Percentiles rank a stretch among this genome's conserved stretches.
Conservation (phyloP, 2,329 filamentous ascomycete species). For the Trichophyton equinum region DNA sequence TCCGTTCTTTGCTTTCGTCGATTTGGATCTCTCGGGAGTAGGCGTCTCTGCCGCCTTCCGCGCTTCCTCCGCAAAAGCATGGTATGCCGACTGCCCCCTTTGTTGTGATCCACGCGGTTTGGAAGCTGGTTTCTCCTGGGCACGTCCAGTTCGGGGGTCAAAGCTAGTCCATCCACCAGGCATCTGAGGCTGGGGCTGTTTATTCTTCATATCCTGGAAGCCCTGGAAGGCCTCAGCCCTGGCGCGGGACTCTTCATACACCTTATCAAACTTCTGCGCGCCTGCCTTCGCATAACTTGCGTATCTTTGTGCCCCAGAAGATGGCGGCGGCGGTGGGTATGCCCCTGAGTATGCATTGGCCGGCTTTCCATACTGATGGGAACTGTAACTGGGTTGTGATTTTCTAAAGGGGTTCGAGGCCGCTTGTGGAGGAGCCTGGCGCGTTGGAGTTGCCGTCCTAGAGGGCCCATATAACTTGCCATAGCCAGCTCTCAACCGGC, state of each 20-base stretch:
- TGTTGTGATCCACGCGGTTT: slow-evolving; percentile 11
- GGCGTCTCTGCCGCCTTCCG: slow-evolving; percentile 21
- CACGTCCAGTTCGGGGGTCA: slow-evolving; percentile 26
- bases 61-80: slow-evolving; percentile 24
- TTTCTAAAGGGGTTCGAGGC: slow-evolving; percentile 13
- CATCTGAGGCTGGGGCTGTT: slow-evolving; percentile 7
- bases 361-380: slow-evolving; percentile 5
- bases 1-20: slow-evolving; percentile 41
- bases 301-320: slow-evolving; percentile 29
- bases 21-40: slow-evolving; percentile 26
- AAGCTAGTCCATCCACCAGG: slow-evolving; percentile 28
- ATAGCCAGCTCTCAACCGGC: slow-evolving; percentile 41
- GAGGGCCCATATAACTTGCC: slow-evolving; percentile 18
- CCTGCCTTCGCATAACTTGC: slow-evolving; percentile 30
- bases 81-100: slow-evolving; percentile 30
- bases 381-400: slow-evolving; percentile 5
- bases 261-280: slow-evolving; percentile 28
- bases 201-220: slow-evolving; percentile 34
- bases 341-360: neutral
- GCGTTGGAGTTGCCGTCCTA: slow-evolving; percentile 14
- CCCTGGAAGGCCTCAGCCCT: slow-evolving; percentile 34
- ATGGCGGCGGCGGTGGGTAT: slow-evolving; percentile 22
- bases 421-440: slow-evolving; percentile 14
- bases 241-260: slow-evolving; percentile 29
- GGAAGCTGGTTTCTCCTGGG: slow-evolving; percentile 9